Percentiles rank a stretch among this genome's conserved stretches.
Conservation (phyloP, 2,329 filamentous ascomycete species). For the Lecanicillium sp. region DNA sequence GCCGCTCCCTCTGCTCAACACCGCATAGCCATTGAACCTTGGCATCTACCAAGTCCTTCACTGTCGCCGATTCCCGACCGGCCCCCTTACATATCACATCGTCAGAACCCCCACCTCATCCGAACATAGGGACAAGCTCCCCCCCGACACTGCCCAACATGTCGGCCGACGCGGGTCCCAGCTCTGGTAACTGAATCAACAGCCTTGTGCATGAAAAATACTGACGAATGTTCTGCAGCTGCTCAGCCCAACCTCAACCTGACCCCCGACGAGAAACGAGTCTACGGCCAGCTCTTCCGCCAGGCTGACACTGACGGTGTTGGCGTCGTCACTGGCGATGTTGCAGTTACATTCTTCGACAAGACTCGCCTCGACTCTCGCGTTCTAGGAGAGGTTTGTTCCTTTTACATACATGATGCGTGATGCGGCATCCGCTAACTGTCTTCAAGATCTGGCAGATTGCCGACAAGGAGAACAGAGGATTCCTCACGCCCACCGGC, state of each 20-base stretch:
- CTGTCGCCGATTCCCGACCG: not conserved
- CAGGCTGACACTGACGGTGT: conserved; percentile 88
- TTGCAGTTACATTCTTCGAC: conserved; percentile 96
- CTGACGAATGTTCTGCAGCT: conserved; percentile 21
- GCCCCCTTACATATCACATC: conserved; percentile 3
- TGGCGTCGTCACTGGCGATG: conserved; percentile 90
- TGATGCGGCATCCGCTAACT: too few species aligned
- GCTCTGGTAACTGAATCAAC: conserved; percentile 8
- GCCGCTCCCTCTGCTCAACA: not conserved
- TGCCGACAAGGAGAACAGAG: conserved; percentile 92
- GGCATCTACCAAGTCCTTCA: not conserved
- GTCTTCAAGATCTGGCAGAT: conserved; percentile 99
- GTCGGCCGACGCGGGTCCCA: conserved; percentile 13
- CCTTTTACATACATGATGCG: not conserved
- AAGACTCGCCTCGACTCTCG: conserved; percentile 85
- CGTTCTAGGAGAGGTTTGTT: conserved; percentile 75
- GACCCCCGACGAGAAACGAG: conserved; percentile 84
- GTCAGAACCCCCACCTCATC: not conserved
- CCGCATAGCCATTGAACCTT: not conserved
- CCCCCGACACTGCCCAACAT: conserved; percentile 10
- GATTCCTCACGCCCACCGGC: conserved; percentile 84
- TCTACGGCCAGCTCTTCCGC: conserved; percentile 88
- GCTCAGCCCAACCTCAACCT: conserved; percentile 72
- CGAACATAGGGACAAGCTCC: not conserved
- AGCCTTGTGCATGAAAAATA: not conserved